These are phyloP conservation scores for Solanum chacoense DNA, from an alignment of 305 asterid genomes.

Conservation along the genomic window DNA sequence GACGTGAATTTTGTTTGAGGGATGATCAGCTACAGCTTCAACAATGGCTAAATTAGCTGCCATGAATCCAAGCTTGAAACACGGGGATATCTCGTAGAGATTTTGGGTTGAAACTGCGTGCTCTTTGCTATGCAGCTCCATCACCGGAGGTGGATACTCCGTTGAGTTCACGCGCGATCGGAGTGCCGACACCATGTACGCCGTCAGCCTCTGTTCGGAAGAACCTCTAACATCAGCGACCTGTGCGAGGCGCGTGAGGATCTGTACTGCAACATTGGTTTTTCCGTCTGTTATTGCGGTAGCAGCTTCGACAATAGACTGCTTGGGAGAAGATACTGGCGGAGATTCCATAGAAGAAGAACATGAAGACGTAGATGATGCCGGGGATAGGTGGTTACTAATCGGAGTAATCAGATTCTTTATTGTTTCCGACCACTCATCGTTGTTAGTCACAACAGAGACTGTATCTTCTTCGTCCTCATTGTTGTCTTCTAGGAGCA, in stretches of 20 bases:
- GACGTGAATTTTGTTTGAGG: slow-evolving; percentile 37
- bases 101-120: slow-evolving; percentile 35
- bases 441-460: slow-evolving; percentile 43
- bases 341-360: slow-evolving; percentile 67
- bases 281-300: slow-evolving; percentile 52
- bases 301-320: slow-evolving; percentile 45
- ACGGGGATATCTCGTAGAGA: slow-evolving; percentile 53
- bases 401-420: not conserved
- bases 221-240: slow-evolving; percentile 38
- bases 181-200: slow-evolving; percentile 56
- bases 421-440: slow-evolving; percentile 12
- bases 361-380: slow-evolving; percentile 62
- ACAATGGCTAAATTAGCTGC: slow-evolving; percentile 73
- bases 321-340: slow-evolving; percentile 39
- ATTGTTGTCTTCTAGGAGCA: slow-evolving; percentile 61
- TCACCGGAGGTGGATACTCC: slow-evolving; percentile 20
- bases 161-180: slow-evolving; percentile 43
- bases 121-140: slow-evolving; percentile 35
- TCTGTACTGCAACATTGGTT: slow-evolving; percentile 37
- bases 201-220: slow-evolving; percentile 52
- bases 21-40: slow-evolving; percentile 40
- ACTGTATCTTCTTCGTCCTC: slow-evolving; percentile 19
- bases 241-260: slow-evolving; percentile 74
- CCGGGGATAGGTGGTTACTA: slow-evolving; percentile 1
- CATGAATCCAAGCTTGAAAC: slow-evolving; percentile 82